Conservation (phyloP, 2,329 filamentous ascomycete species). For the Ceratocystis huliohia region DNA sequence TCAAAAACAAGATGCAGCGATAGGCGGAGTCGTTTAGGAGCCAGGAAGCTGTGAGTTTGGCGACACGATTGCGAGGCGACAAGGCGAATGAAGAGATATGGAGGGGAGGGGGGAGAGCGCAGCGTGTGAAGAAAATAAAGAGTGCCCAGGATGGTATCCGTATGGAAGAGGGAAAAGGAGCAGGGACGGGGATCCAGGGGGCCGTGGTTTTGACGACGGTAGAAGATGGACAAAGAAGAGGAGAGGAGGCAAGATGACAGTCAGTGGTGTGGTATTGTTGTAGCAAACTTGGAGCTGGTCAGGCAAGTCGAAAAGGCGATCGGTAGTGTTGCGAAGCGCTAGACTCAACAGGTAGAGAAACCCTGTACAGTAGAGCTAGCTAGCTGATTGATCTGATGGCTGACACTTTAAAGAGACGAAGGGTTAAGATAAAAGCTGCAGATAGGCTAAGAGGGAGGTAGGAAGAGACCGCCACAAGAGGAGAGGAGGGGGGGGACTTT, state of each 20-base stretch:
- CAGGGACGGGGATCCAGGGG: too few species aligned
- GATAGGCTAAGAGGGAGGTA: too few species aligned
- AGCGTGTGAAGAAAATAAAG: background rate
- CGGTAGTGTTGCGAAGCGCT: background rate
- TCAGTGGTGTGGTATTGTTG: background rate
- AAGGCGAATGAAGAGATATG: background rate
- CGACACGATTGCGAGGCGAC: background rate
- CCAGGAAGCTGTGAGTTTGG: background rate
- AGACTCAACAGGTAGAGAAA: background rate
- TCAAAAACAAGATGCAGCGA: background rate
- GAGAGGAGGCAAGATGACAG: background rate
- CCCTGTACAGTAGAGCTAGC: background rate
- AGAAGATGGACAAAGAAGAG: background rate
- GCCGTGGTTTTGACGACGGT: background rate
- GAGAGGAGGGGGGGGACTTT: background rate
- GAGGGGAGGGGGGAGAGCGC: background rate
- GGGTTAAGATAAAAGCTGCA: background rate
- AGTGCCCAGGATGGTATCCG: background rate
- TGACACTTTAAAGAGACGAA: background rate
- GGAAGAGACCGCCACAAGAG: background rate
- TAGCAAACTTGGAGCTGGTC: background rate
- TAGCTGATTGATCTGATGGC: background rate
- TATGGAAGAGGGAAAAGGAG: too few species aligned
- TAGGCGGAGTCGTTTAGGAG: background rate
- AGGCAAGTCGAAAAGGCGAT: too few species aligned